Conservation (phyloP, 768 basidiomycete genomes). For the Podaxis sp. region DNA sequence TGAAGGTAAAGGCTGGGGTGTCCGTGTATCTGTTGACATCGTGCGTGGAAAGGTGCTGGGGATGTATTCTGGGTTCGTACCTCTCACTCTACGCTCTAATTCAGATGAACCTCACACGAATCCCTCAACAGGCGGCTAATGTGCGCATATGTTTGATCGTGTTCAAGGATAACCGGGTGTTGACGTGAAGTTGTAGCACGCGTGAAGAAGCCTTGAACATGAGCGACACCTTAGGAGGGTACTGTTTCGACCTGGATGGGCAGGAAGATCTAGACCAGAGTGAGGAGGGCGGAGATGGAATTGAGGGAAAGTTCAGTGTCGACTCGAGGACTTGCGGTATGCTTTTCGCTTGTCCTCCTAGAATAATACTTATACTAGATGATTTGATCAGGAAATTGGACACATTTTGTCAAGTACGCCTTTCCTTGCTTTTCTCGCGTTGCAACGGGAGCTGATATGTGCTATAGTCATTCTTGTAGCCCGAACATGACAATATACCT, state of each 20-base stretch:
- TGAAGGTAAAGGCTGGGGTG: constrained; percentile 61
- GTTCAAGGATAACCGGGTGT: not conserved
- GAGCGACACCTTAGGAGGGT: constrained; percentile 37
- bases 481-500: constrained; percentile 59
- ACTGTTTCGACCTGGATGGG: constrained; percentile 66
- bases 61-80: constrained; percentile 62
- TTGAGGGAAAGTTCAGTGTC: constrained; percentile 47
- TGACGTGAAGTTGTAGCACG: constrained; percentile 28
- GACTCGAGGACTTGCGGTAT: constrained; percentile 53
- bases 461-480: constrained; percentile 61
- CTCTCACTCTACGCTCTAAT: not conserved
- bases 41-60: constrained; percentile 61
- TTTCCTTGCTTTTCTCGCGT: not conserved
- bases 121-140: constrained; percentile 5
- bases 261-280: constrained; percentile 38
- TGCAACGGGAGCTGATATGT: not conserved
- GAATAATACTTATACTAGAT: constrained; percentile 2
- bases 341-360: constrained; percentile 17
- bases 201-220: constrained; percentile 42
- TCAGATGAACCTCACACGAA: not conserved
- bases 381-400: constrained; percentile 65
- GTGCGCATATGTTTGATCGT: not conserved
- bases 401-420: constrained; percentile 69
- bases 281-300: constrained; percentile 28
- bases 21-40: constrained; percentile 42